These are phyloP conservation scores for Leccinum boreale DNA, from an alignment of 768 basidiomycete genomes.

Conservation along the genomic window DNA sequence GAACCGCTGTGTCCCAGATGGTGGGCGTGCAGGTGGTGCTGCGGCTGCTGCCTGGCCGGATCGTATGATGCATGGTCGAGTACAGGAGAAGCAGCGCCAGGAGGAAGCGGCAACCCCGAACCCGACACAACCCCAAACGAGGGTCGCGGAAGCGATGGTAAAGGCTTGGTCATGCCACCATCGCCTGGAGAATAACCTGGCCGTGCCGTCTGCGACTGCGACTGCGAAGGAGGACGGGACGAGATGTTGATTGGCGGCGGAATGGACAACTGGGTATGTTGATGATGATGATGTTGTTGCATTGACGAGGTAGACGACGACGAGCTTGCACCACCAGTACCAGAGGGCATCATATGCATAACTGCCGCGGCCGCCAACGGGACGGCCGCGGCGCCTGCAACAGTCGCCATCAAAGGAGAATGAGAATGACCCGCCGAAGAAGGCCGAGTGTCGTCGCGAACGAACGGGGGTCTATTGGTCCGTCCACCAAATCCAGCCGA, in stretches of 20 bases:
- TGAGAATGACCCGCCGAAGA: background rate
- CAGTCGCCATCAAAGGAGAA: conserved; percentile 1
- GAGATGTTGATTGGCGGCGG: conserved; percentile 14
- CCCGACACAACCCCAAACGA: background rate
- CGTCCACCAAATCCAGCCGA: background rate
- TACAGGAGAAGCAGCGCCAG: background rate
- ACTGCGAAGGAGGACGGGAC: conserved; percentile 9
- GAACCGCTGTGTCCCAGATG: background rate
- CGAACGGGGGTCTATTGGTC: background rate
- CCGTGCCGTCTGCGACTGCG: background rate
- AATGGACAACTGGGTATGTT: background rate
- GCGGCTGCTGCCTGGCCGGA: background rate
- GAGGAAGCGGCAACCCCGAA: background rate
- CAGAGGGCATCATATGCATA: background rate
- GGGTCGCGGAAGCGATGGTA: background rate
- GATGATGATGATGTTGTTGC: background rate
- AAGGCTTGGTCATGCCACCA: background rate
- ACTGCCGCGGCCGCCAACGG: background rate
- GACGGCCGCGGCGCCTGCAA: background rate
- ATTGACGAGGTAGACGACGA: background rate
- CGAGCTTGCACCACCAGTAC: background rate
- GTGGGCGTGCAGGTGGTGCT: background rate
- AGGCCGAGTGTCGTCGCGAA: conserved; percentile 4
- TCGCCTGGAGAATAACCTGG: background rate
- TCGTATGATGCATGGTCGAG: background rate